These are phyloP conservation scores for Adansonia rubrostipa DNA, from an alignment of 441 rosid species.

Conservation along the genomic window DNA sequence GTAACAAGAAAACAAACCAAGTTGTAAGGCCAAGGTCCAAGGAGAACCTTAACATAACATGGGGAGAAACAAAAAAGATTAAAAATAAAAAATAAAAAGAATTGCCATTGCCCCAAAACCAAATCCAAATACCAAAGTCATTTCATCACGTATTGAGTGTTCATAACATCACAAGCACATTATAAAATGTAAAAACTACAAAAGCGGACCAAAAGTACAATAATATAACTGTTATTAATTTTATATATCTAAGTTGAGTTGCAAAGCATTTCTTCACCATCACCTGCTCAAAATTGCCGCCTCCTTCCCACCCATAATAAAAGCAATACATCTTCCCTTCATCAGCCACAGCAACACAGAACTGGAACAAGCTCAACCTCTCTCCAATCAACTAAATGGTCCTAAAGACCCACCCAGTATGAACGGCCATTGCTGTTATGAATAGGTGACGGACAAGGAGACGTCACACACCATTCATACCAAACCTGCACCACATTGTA, in stretches of 20 bases:
- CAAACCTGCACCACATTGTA: constrained; percentile 65
- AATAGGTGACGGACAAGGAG: constrained; percentile 64
- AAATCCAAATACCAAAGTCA: no score
- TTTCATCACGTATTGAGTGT: no score
- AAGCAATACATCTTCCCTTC: background rate
- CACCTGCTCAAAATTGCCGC: background rate
- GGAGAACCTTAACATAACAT: no score
- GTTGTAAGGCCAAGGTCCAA: no score
- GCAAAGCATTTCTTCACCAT: background rate
- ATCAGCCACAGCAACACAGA: background rate
- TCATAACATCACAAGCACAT: no score
- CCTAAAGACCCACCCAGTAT: constrained; percentile 90
- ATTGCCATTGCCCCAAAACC: no score
- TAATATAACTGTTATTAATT: background rate
- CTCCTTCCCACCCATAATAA: background rate
- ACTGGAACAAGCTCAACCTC: background rate
- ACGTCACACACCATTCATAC: constrained; percentile 92
- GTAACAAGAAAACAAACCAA: no score
- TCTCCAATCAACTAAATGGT: background rate
- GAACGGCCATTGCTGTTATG: constrained; percentile 96
- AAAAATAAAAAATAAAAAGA: no score
- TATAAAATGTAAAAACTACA: no score
- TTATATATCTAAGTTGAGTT: background rate
- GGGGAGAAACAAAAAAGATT: no score
- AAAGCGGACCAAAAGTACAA: background rate